Percentiles rank a stretch among this genome's conserved stretches.
Conservation (phyloP, 495 filamentous ascomycete species). For the Parachaetomium inaequale region DNA sequence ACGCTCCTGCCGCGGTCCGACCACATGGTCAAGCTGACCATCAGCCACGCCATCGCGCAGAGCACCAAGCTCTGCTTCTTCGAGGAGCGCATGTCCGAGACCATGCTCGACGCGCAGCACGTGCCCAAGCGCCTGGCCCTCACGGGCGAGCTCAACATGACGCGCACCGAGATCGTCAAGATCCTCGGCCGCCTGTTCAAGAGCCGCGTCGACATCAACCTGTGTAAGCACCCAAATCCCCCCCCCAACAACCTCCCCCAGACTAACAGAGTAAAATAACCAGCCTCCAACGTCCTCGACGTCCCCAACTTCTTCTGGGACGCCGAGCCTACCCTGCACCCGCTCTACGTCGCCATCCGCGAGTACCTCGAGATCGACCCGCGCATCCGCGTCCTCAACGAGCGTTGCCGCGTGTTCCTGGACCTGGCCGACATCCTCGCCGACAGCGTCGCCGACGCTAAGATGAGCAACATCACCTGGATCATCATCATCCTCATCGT, state of each 20-base stretch:
- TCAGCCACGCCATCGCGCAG: slow-evolving; percentile 95
- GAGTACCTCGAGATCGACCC: slow-evolving; percentile 98
- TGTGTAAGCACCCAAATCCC: slow-evolving; percentile 61
- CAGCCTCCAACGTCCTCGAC: slow-evolving; percentile 94
- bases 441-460: slow-evolving; percentile 87
- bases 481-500: slow-evolving; percentile 95
- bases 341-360: slow-evolving; percentile 88
- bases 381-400: slow-evolving; percentile 91
- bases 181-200: slow-evolving; percentile 90
- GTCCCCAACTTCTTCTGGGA: slow-evolving; percentile 99
- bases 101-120: slow-evolving; percentile 89
- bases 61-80: slow-evolving; percentile 97
- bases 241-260: neutral
- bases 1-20: slow-evolving; percentile 82
- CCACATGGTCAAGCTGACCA: slow-evolving; percentile 98
- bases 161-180: slow-evolving; percentile 82
- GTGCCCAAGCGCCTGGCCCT: slow-evolving; percentile 84
- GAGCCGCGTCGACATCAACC: slow-evolving; percentile 92
- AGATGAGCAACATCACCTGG: slow-evolving; percentile 93
- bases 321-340: slow-evolving; percentile 88
- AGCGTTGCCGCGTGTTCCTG: slow-evolving; percentile 92
- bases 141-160: slow-evolving; percentile 89
- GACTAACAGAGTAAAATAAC: neutral
- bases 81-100: slow-evolving; percentile 92
- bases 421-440: slow-evolving; percentile 93